These are phyloP conservation scores for Dioscorea dumetorum DNA, from an alignment of 106 monocot genomes.

Conservation along the genomic window DNA sequence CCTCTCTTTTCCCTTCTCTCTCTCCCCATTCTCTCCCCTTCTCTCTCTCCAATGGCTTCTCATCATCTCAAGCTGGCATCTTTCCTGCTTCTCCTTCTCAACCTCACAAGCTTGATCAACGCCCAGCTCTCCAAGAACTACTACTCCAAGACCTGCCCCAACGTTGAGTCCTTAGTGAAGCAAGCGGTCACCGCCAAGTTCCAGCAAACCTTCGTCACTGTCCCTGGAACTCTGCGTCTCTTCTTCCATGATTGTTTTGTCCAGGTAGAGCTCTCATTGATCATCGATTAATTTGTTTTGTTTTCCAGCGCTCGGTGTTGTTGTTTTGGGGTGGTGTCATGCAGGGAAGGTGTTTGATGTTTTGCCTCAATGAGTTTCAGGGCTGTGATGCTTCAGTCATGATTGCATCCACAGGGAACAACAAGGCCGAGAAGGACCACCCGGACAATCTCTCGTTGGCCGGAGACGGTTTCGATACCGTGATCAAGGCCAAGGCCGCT, in stretches of 20 bases:
- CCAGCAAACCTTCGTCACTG: constrained; percentile 61
- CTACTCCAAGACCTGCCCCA: constrained; percentile 70
- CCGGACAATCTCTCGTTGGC: constrained; percentile 76
- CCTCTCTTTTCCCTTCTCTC: not conserved
- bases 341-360: too few species aligned
- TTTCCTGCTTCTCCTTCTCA: not conserved
- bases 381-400: constrained; percentile 91
- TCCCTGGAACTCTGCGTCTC: constrained; percentile 71
- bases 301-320: not conserved
- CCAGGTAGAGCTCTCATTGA: not conserved
- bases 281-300: too few species aligned
- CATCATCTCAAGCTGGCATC: too few species aligned
- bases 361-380: constrained; percentile 14
- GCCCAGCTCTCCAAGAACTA: constrained; percentile 59
- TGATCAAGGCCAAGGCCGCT: constrained; percentile 87
- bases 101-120: not conserved
- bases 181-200: constrained; percentile 46
- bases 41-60: not conserved
- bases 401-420: constrained; percentile 39
- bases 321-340: not conserved
- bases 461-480: constrained; percentile 89
- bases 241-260: constrained; percentile 97
- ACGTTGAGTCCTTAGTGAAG: constrained; percentile 66
- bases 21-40: not conserved
- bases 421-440: constrained; percentile 85